Evolutionary conservation across 768 basidiomycete genomes (phyloP).

Genomic region (Hysterangium stoloniferum): DNA sequence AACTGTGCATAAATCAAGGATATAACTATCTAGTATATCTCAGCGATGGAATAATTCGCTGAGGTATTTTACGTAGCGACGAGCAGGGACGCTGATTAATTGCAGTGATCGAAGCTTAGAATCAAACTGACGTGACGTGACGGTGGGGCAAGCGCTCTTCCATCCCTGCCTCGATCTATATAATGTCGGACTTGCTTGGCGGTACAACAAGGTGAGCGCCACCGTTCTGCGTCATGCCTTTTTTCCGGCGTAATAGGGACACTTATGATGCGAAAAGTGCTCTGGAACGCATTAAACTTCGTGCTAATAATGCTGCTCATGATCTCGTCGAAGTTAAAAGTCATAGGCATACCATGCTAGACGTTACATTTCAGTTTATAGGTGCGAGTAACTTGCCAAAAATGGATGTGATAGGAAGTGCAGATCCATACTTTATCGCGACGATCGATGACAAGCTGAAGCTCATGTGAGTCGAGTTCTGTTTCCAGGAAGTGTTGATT

Average conservation of each 20-base stretch:
- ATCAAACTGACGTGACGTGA: too few species aligned
- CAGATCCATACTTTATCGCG: conserved; percentile 69
- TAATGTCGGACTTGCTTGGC: too few species aligned
- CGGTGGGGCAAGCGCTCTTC: too few species aligned
- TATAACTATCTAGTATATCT: neutral
- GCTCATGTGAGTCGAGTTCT: conserved; percentile 41
- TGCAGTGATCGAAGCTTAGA: too few species aligned
- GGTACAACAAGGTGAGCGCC: too few species aligned
- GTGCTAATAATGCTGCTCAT: conserved; percentile 2
- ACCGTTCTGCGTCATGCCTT: too few species aligned
- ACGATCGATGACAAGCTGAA: conserved; percentile 55
- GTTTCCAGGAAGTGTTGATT: neutral
- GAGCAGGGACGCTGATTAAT: too few species aligned
- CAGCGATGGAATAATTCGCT: neutral
- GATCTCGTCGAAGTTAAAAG: neutral
- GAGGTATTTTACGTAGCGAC: too few species aligned
- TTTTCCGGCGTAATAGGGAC: neutral
- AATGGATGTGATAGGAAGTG: conserved; percentile 56
- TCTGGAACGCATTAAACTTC: conserved; percentile 4
- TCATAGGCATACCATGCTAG: conserved; percentile 6
- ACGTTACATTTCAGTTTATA: conserved; percentile 44
- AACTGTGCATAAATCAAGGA: too few species aligned
- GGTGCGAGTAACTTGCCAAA: conserved; percentile 61
- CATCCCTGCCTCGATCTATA: too few species aligned
- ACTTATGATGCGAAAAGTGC: neutral